Evolutionary conservation across 2,329 filamentous ascomycete species (phyloP).

Genomic region (Verticillium tricorpus): DNA sequence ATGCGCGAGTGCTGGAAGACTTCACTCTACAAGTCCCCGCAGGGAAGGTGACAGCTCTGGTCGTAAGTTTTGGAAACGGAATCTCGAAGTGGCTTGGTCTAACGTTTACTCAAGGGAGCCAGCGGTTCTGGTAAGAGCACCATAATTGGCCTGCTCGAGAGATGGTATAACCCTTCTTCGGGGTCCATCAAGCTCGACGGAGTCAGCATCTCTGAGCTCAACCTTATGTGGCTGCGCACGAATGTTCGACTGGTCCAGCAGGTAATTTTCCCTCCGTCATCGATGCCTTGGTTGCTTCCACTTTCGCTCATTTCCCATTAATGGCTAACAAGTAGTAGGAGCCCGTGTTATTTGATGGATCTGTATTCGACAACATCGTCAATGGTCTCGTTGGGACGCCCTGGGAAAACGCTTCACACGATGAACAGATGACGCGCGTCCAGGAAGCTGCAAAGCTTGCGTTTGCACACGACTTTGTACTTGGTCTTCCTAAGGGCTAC

Average conservation of each 20-base stretch:
- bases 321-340: constrained; percentile 17
- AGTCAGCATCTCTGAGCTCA: constrained; percentile 34
- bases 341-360: constrained; percentile 38
- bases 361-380: constrained; percentile 50
- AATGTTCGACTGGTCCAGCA: constrained; percentile 48
- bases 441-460: constrained; percentile 42
- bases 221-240: constrained; percentile 48
- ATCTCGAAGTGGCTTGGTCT: not conserved
- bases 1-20: constrained; percentile 25
- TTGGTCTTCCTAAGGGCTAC: constrained; percentile 44
- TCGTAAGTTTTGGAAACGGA: constrained; percentile 8
- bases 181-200: constrained; percentile 43
- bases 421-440: constrained; percentile 38
- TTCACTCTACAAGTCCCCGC: constrained; percentile 29
- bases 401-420: constrained; percentile 29
- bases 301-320: not conserved
- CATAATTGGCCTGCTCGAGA: constrained; percentile 50
- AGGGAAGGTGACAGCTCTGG: constrained; percentile 25
- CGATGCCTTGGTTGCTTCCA: too few relatives aligned
- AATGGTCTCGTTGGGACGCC: constrained; percentile 41
- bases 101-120: constrained; percentile 41
- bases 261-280: too few relatives aligned
- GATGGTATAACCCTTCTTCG: constrained; percentile 47
- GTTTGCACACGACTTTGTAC: constrained; percentile 47
- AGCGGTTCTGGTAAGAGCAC: constrained; percentile 58